These are phyloP conservation scores for Aspergillus sp. DNA, from an alignment of 2,329 filamentous ascomycete genomes.

Conservation along the genomic window DNA sequence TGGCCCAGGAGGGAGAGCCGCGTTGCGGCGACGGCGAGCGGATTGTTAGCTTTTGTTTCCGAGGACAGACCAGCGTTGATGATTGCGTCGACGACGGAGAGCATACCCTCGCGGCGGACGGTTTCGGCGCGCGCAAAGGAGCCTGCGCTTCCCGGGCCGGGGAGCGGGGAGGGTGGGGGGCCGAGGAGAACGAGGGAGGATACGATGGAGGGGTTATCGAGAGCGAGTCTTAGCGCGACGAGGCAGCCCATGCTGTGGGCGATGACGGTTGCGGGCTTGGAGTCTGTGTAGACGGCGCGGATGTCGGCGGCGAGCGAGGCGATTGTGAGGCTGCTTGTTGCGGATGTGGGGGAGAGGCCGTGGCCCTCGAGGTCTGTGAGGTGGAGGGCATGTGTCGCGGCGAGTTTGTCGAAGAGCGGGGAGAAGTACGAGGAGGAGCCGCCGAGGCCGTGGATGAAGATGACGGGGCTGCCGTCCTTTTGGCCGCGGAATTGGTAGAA, in stretches of 20 bases:
- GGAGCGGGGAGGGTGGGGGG: constrained; percentile 53
- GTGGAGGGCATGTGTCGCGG: constrained; percentile 34
- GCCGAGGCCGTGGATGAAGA: constrained; percentile 63
- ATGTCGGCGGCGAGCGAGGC: constrained; percentile 52
- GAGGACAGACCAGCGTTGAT: constrained; percentile 42
- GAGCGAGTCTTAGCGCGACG: constrained; percentile 50
- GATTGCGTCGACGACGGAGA: constrained; percentile 47
- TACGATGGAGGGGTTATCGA: constrained; percentile 46
- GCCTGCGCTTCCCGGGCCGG: constrained; percentile 37
- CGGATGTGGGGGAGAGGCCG: constrained; percentile 57
- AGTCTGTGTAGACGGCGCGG: constrained; percentile 41
- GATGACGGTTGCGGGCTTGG: constrained; percentile 46
- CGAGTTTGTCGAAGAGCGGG: constrained; percentile 48
- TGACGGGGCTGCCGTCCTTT: constrained; percentile 39
- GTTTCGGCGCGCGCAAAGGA: constrained; percentile 42
- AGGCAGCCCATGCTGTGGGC: constrained; percentile 60
- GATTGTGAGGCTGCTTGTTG: constrained; percentile 50
- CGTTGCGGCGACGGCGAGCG: constrained; percentile 48
- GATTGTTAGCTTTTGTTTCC: constrained; percentile 43
- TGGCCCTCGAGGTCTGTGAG: constrained; percentile 62
- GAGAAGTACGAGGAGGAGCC: constrained; percentile 51
- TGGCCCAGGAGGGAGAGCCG: constrained; percentile 52
- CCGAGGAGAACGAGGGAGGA: constrained; percentile 54
- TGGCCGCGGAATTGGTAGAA: constrained; percentile 38
- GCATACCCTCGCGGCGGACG: constrained; percentile 53